These are phyloP conservation scores for Heritiera fomes DNA, from an alignment of 345 rosid genomes.

Conservation along the genomic window DNA sequence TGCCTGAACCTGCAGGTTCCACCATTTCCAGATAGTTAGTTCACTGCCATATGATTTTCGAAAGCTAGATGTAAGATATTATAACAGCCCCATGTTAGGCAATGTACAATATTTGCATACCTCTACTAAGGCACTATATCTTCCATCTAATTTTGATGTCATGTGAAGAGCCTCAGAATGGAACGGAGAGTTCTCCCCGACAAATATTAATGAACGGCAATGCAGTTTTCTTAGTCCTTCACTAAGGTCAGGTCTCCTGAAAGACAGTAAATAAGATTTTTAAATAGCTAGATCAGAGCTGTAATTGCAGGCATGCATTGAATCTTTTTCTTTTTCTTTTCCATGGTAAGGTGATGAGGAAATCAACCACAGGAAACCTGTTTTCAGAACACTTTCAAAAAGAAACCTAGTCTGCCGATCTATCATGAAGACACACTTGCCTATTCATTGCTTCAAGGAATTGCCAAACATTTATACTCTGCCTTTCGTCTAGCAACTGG, in stretches of 20 bases:
- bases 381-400: neutral
- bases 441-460: conserved; percentile 86
- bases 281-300: neutral
- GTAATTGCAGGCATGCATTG: neutral
- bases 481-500: conserved; percentile 84
- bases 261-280: conserved; percentile 10
- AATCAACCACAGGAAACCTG: neutral
- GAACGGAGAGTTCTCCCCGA: conserved; percentile 86
- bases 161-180: conserved; percentile 82
- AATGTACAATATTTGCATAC: conserved; percentile 31
- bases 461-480: conserved; percentile 74
- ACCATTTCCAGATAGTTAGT: neutral
- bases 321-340: neutral
- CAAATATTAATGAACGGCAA: conserved; percentile 82
- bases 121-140: conserved; percentile 90
- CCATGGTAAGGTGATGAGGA: neutral
- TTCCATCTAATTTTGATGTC: conserved; percentile 78
- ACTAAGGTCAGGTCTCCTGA: conserved; percentile 89
- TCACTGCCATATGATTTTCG: neutral
- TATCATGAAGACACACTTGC: conserved; percentile 38
- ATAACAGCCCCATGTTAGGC: neutral
- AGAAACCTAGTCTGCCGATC: neutral
- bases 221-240: conserved; percentile 68
- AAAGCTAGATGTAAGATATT: neutral
- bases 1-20: conserved; percentile 70